Evolutionary conservation across 2,329 filamentous ascomycete genomes (phyloP).

Genomic region (Fusarium miscanthi): DNA sequence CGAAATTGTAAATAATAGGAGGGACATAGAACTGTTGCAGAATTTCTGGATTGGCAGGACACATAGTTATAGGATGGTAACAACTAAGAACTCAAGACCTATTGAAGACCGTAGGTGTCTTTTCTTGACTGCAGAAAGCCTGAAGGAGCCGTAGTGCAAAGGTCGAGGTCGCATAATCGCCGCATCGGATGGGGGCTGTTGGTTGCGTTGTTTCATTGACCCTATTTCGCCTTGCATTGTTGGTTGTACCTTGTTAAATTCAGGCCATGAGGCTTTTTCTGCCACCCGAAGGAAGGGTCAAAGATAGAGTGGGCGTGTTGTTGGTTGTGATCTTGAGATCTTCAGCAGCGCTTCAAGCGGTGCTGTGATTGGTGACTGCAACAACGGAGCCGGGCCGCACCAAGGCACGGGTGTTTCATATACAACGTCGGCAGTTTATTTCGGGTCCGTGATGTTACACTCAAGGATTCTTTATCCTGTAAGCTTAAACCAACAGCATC

Average conservation of each 20-base stretch:
- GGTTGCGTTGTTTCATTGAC: too few species aligned
- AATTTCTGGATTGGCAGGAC: too few species aligned
- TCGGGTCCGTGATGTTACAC: not conserved
- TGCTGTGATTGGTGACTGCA: not conserved
- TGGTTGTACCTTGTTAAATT: not conserved
- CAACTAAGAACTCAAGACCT: too few species aligned
- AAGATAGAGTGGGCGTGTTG: not conserved
- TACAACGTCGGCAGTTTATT: not conserved
- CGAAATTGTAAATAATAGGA: too few species aligned
- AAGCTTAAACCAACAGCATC: conserved; percentile 7
- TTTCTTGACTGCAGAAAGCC: too few species aligned
- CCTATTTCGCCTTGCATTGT: too few species aligned
- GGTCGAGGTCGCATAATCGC: too few species aligned
- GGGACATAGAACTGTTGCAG: too few species aligned
- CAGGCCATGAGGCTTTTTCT: not conserved
- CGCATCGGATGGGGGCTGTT: too few species aligned
- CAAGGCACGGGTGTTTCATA: not conserved
- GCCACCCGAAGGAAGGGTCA: not conserved
- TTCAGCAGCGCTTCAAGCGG: not conserved
- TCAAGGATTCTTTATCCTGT: not conserved
- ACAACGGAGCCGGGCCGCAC: not conserved
- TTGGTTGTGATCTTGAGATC: not conserved
- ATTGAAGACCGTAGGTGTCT: too few species aligned
- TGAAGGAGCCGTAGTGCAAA: too few species aligned
- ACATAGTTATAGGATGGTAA: too few species aligned